Evolutionary conservation across 495 filamentous ascomycete species (phyloP).

Genomic region (Penicillium simplicissimum): DNA sequence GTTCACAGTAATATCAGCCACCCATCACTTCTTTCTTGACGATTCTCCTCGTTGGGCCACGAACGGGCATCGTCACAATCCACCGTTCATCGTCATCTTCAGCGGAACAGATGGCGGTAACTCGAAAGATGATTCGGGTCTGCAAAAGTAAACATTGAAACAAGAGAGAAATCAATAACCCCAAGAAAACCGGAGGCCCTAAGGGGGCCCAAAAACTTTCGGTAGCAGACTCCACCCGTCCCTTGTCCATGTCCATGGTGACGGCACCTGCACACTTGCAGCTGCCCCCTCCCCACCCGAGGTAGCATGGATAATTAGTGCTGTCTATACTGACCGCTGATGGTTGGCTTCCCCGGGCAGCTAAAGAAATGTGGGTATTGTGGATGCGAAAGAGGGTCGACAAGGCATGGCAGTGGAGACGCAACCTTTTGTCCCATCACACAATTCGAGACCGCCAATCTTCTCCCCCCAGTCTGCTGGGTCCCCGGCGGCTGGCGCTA

Average conservation of each 20-base stretch:
- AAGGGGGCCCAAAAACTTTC: slow-evolving; percentile 6
- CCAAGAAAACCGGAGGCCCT: background rate
- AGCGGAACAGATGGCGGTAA: background rate
- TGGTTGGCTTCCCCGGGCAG: slow-evolving; percentile 6
- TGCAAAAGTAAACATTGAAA: background rate
- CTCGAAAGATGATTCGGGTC: background rate
- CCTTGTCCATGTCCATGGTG: slow-evolving; percentile 33
- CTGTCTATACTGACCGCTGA: slow-evolving; percentile 21
- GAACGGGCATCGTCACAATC: background rate
- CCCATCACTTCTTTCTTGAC: background rate
- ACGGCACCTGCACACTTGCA: slow-evolving; percentile 33
- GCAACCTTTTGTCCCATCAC: slow-evolving; percentile 1
- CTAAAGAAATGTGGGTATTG: background rate
- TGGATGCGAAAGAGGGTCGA: background rate
- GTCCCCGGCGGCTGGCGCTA: background rate
- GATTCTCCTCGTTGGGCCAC: background rate
- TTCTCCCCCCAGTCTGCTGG: background rate
- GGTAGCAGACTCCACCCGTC: slow-evolving; percentile 23
- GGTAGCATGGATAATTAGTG: slow-evolving; percentile 19
- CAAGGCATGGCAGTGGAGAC: background rate
- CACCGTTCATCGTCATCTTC: background rate
- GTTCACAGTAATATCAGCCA: background rate
- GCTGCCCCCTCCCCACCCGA: slow-evolving; percentile 9
- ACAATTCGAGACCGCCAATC: slow-evolving; percentile 6
- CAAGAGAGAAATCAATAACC: background rate